Evolutionary conservation across 2,329 filamentous ascomycete species (phyloP), one percentile per base, ranked within the genome.

Genomic region (Penicillium digitatum): DNA sequence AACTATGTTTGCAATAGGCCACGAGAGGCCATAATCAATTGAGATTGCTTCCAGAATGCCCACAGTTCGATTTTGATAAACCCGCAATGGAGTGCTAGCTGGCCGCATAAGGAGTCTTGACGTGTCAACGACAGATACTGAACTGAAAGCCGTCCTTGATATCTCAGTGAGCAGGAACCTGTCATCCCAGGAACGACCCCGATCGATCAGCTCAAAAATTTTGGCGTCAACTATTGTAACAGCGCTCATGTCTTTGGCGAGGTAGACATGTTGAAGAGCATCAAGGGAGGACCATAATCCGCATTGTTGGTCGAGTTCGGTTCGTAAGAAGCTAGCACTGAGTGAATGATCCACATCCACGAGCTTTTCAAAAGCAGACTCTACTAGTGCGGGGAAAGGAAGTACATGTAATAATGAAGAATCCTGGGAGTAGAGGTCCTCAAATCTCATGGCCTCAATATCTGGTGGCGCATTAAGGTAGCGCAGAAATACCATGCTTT

Each of bases 401-500:
- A 74, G 63, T 24, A 27, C 26, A 27, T 27, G 26, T 27, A 66
- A 66, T 26, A 66, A 40, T 11, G 64, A 62, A 5, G 62, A 14
- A 62, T 73, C 32, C 75, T 79, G 58, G 79, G 81, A 49, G 59
- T 55, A 62, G 49, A 69, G 57, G 56, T 70, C 39, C 57, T 72
- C 54, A 52, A 69, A 66, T 51, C 66, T 48, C 62, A 72, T 44
- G 57, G 69, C 54, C 63, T 46, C 76, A 14, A 49, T 54, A n/a
- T 68, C 63, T 5, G 64, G 63, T 14, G 60, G 52, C 78, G 52
- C 81, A 78, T 38, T 85, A 11, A 96, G 78, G 45, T 87, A 82
- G 57, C 86, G 87, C n/a, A 96, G 75, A 42, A 96, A 87, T 1
- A 94, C 84, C 52, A 94, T 86, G 64, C 88, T 95, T 72, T 96